phyloP scores from a whole-genome alignment of 1,284 basidiomycete species.

The Irpex sp. region DNA sequence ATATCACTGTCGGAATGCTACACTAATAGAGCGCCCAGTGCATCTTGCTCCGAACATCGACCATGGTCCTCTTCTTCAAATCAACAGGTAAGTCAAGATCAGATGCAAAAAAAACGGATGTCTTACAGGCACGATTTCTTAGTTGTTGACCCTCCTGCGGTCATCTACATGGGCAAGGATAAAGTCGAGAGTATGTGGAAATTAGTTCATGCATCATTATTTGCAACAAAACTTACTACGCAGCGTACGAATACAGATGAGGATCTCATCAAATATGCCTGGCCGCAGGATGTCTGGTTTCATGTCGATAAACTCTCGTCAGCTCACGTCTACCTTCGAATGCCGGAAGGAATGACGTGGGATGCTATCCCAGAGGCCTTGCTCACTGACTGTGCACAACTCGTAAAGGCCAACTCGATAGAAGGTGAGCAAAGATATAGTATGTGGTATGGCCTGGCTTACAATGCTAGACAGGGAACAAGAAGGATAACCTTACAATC shows the following conservation, averaged over 20 bases:
- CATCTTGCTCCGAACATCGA: background rate
- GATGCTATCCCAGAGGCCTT: conserved; percentile 81
- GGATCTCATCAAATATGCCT: conserved; percentile 90
- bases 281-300: conserved; percentile 79
- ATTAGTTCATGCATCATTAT: conserved; percentile 7
- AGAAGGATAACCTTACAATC: conserved; percentile 90
- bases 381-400: conserved; percentile 85
- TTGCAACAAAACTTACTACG: background rate
- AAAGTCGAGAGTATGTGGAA: conserved; percentile 87
- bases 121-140: background rate
- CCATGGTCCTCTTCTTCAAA: conserved; percentile 7
- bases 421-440: conserved; percentile 58
- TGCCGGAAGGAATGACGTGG: conserved; percentile 81
- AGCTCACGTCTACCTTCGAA: conserved; percentile 91
- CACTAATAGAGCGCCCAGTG: background rate
- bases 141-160: conserved; percentile 64
- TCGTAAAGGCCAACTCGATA: conserved; percentile 97
- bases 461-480: conserved; percentile 70
- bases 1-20: background rate
- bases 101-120: background rate
- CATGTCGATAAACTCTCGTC: conserved; percentile 91
- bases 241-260: conserved; percentile 60
- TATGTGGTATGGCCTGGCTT: background rate
- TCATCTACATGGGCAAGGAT: conserved; percentile 93
- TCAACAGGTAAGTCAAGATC: background rate